Conservation (phyloP, 2,329 filamentous ascomycete species). For the Venturia pyrina region DNA sequence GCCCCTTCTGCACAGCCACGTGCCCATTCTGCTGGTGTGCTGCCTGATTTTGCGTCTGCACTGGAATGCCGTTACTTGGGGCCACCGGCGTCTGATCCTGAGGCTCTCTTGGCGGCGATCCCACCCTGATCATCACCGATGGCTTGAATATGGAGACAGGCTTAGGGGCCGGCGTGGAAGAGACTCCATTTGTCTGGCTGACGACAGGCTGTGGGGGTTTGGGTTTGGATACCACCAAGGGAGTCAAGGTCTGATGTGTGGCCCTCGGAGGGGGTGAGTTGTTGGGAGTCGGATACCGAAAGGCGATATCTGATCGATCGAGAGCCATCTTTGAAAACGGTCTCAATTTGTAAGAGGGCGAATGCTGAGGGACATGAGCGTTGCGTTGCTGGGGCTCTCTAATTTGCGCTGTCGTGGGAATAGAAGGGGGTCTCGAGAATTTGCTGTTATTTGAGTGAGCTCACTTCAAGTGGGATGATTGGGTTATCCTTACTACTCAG, state of each 20-base stretch:
- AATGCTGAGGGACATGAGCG: not conserved
- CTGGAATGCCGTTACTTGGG: not conserved
- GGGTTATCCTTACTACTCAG: slow-evolving; percentile 49
- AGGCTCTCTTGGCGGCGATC: not conserved
- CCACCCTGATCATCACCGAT: not conserved
- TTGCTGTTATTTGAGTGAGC: slow-evolving; percentile 10
- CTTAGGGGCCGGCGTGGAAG: not conserved
- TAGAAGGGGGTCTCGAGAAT: slow-evolving; percentile 10
- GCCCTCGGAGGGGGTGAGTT: not conserved
- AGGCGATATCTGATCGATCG: slow-evolving; percentile 29
- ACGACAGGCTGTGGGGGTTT: not conserved
- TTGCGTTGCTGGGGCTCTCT: not conserved
- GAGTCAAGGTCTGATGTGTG: not conserved
- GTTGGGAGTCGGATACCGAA: slow-evolving; percentile 19
- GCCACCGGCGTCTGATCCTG: not conserved
- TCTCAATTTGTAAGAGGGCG: slow-evolving; percentile 27
- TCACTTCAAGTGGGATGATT: slow-evolving; percentile 7
- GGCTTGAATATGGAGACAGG: not conserved
- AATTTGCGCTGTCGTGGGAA: not conserved
- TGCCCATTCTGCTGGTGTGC: not conserved
- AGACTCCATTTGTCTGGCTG: not conserved
- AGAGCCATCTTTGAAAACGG: slow-evolving; percentile 47
- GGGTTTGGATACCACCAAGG: not conserved
- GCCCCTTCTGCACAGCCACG: not conserved
- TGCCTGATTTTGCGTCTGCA: slow-evolving; percentile 1